These are phyloP conservation scores for Amanita rubescens DNA, from an alignment of 768 basidiomycete genomes.

Conservation along the genomic window DNA sequence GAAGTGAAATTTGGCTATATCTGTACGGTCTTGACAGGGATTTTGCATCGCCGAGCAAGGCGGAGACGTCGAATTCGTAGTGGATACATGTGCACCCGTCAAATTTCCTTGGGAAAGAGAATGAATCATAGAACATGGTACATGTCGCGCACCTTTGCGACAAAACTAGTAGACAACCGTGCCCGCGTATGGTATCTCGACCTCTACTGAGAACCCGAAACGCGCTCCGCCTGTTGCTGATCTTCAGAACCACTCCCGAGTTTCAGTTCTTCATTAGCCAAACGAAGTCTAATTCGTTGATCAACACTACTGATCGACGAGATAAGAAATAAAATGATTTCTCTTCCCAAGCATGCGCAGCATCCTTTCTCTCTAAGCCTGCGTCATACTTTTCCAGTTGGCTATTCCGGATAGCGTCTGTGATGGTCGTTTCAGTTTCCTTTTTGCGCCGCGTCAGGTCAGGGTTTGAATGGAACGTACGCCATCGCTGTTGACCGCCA, in stretches of 20 bases:
- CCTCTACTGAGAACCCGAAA: neutral
- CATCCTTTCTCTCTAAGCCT: conserved; percentile 49
- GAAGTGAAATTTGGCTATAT: neutral
- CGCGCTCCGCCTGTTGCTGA: neutral
- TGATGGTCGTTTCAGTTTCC: neutral
- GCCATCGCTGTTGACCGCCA: conserved; percentile 64
- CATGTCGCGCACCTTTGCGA: neutral
- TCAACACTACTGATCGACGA: neutral
- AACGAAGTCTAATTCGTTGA: conserved; percentile 17
- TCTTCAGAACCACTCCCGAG: conserved; percentile 2
- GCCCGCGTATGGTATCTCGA: neutral
- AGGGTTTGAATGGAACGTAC: conserved; percentile 26
- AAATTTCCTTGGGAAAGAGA: conserved; percentile 7
- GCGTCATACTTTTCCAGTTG: conserved; percentile 56
- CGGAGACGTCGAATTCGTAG: neutral
- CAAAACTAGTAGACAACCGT: neutral
- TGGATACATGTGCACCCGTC: neutral
- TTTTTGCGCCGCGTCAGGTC: neutral
- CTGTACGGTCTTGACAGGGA: neutral
- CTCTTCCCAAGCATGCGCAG: conserved; percentile 45
- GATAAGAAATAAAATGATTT: conserved; percentile 24
- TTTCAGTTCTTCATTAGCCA: conserved; percentile 25
- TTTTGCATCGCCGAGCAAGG: neutral
- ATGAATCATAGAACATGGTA: neutral
- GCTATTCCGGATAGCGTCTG: conserved; percentile 61